phyloP scores from a whole-genome alignment of 108 stramenopile species.

The Cafeteria roenbergensis region DNA sequence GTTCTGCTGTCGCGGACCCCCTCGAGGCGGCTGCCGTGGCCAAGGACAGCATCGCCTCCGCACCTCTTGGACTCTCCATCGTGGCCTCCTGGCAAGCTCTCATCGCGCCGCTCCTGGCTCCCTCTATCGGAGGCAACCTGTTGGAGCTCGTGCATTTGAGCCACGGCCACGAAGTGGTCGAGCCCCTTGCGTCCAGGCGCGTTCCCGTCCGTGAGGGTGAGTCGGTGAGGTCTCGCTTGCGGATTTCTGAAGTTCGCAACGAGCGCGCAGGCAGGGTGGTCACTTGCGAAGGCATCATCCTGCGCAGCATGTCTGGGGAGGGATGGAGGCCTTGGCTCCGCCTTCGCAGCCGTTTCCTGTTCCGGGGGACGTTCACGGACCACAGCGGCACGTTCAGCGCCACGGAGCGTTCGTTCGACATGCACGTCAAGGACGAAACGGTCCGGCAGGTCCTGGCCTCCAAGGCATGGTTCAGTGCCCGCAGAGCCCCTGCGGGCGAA shows the following conservation, averaged over 20 bases:
- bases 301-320: not conserved
- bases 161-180: not conserved
- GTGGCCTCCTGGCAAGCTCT: conserved; percentile 14
- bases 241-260: not conserved
- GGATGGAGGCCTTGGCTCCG: not conserved
- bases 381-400: conserved; percentile 6
- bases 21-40: not conserved
- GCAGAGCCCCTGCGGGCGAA: too few species aligned
- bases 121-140: conserved; percentile 5
- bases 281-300: not conserved
- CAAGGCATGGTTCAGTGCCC: conserved; percentile 6
- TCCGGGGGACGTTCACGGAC: conserved; percentile 4
- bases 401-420: not conserved
- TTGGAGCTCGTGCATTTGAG: conserved; percentile 13
- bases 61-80: conserved; percentile 6
- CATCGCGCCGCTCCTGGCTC: conserved; percentile 3
- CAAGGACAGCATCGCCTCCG: not conserved
- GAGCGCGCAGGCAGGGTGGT: conserved; percentile 7
- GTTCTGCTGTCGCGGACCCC: not conserved
- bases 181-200: not conserved
- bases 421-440: conserved; percentile 5
- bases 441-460: not conserved
- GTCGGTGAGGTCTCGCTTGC: not conserved
- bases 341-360: conserved; percentile 5
- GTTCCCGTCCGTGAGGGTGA: conserved; percentile 4